Evolutionary conservation across 2,329 filamentous ascomycete genomes (phyloP), one percentile per base, ranked within the genome.

Genomic region (Monascus ruber): DNA sequence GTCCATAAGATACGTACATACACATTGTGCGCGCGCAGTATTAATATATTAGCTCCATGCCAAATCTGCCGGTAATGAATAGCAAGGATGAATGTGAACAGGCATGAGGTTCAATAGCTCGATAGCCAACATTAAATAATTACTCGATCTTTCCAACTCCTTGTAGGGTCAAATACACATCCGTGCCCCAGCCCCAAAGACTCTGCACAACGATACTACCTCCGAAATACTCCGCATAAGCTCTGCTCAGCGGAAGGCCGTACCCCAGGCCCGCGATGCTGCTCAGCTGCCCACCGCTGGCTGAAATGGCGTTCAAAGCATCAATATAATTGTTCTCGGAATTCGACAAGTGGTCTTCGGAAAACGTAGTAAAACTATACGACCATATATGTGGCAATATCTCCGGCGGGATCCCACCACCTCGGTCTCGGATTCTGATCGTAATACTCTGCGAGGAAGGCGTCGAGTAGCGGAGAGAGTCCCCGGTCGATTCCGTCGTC

Each of bases 211-310:
- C 81, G 42, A 98, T 91, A 2, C 88, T 88, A 1, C 91, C 91
- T 2, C 91, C 91, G 69, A 98, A 98, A 54, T 96, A 98, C 67
- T 98, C 89, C 1, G 91, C 91, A 56, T 98, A 98, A 0, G 91
- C 89, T 45, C 91, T 74, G 38, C 87, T 87, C 24, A 98, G 65
- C 1, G 91, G 91, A 46, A 98, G 59, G 0, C 91, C 91, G 58
- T 98, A 98, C 1, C 91, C 91, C 36, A 98, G 64, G 0, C 91
- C 91, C 0, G 91, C 91, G 43, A 98, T 93, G 34, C 84, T 89
- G 56, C 83, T 88, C 1, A 77, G 74, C 37, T 85, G 83, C 0
- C 76, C 78, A 39, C 79, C 81, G 26, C 79, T 77, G 1, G 75
- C 75, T 1, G 83, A 81, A 36, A 95, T 81, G 4, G 81, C 79